Conservation (phyloP, 768 basidiomycete genomes). For the Tylopilus sp. region DNA sequence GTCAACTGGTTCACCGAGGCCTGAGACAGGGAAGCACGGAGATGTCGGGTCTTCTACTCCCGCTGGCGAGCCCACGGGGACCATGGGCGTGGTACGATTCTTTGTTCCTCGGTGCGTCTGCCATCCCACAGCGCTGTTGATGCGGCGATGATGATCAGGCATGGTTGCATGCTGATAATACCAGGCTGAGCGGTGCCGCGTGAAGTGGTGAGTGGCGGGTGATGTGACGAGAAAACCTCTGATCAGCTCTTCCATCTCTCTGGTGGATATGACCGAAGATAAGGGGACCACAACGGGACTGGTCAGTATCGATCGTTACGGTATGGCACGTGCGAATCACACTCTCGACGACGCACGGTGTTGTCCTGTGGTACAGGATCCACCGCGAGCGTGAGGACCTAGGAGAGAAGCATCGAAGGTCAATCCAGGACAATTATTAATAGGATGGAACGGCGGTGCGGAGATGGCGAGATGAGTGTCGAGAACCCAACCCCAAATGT, state of each 20-base stretch:
- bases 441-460: constrained; percentile 20
- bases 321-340: constrained; percentile 19
- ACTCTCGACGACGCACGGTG: constrained; percentile 14
- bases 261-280: constrained; percentile 6
- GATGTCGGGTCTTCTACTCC: constrained; percentile 2
- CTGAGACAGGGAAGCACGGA: constrained; percentile 10
- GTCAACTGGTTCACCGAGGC: constrained; percentile 6
- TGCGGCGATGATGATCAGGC: background rate
- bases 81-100: constrained; percentile 7
- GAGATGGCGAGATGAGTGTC: constrained; percentile 23
- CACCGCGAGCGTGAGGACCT: constrained; percentile 18
- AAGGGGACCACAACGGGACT: constrained; percentile 1
- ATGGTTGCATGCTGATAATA: background rate
- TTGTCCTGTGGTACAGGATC: constrained; percentile 24
- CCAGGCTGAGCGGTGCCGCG: constrained; percentile 9
- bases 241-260: constrained; percentile 16
- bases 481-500: constrained; percentile 12
- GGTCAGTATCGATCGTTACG: constrained; percentile 1
- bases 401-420: constrained; percentile 24
- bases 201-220: constrained; percentile 1
- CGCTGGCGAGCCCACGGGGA: constrained; percentile 8
- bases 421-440: constrained; percentile 19
- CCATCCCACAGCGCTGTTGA: background rate
- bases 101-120: background rate
- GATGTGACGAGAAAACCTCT: constrained; percentile 21